Base-by-base conservation (phyloP, 208 protist genomes). In the Crithidia brevicula region DNA sequence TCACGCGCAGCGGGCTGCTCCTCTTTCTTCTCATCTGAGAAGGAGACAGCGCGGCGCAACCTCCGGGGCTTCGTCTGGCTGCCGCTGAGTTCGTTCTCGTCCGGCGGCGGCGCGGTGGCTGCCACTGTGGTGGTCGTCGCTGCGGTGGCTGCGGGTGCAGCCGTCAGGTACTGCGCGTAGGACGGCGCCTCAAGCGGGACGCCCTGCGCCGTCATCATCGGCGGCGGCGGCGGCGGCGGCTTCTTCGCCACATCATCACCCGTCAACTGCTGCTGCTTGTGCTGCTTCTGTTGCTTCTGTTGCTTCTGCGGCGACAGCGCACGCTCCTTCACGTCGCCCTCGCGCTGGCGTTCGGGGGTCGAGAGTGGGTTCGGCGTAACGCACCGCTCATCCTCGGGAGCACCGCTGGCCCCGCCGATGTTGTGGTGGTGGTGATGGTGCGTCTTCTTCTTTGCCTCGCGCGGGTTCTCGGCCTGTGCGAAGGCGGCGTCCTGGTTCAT, bases 401-500 rank as follows among this genome's bases (percentile, higher is more conserved):
- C 36, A 40, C 10, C 36, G 36, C 36, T 40, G 36, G 36, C 36
- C 36, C 8, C 36, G 0, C 36, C 36, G 15, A 7, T 40, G 10
- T 16, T n/a, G n/a, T n/a, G n/a, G 22, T 6, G 23, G 22, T 31
- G 4, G 18, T 52, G 23, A 31, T 23, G 23, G 5, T 52, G 22
- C 23, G 23, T 18, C 4, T 38, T 36, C 28, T 56, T 56, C 30
- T 25, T 56, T 5, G 28, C 23, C 28, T 38, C 36, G 36, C 36
- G 36, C 36, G 50, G 50, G 15, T 22, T 16, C 16, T 56, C 50
- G 20, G 50, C 30, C 15, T 11, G 6, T 9, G 30, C 53, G 8
- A 59, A 59, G 18, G 53, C 30, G 1, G 5, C n/a, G 30, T 50
- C 53, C 25, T 59, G 49, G 28, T 31, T 59, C 34, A 25, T 45